Base-by-base conservation (phyloP, 75 land plant genomes). In the Isoetes taiwanensis region DNA sequence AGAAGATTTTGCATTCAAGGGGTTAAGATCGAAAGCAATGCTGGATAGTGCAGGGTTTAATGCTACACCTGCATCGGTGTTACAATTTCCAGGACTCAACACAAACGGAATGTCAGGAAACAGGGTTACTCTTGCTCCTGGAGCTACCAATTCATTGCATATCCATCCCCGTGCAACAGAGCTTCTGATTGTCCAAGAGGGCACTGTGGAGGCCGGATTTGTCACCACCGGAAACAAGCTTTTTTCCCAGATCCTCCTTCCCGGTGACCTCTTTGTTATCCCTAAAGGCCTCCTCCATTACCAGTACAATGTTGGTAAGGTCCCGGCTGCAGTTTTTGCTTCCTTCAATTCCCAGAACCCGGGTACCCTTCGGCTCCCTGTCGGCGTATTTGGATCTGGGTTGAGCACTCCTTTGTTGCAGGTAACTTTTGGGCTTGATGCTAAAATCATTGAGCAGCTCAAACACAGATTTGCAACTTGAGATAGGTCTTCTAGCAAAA, bases 191-290 rank as follows among this genome's bases (percentile, higher is more conserved):
- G 50, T 46, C 50, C n/a, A 6, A 19, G 12, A 46, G n/a, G 50
- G 50, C 5, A 46, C 50, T 6, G 19, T 46, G 8, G n/a, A 19
- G 6, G 50, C 50, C 12, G 50, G 50, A 4, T 46, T 46, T 16
- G 19, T 46, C 8, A 46, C 50, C 6, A 46, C 50, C 12, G 50
- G 25, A 19, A 46, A 46, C 50, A 5, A n/a, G 50, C 50, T 46
- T 5, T 46, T 46, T 23, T 23, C 16, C 25, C 12, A 5, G 50
- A 46, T 8, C 8, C 50, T 46, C 25, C 12, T 19, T 16, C 16
- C 50, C n/a, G 50, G 50, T n/a, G 50, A 46, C 50, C n/a, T 46
- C n/a, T 46, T 46, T n/a, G 25, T 46, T 4, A 19, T 19, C n/a
- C 50, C 50, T 8, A 46, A 23, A 19, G 50, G 11, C 4, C 50